These are phyloP conservation scores for Pichia sp. DNA, from an alignment of 1,139 yeast species.

Conservation along the genomic window DNA sequence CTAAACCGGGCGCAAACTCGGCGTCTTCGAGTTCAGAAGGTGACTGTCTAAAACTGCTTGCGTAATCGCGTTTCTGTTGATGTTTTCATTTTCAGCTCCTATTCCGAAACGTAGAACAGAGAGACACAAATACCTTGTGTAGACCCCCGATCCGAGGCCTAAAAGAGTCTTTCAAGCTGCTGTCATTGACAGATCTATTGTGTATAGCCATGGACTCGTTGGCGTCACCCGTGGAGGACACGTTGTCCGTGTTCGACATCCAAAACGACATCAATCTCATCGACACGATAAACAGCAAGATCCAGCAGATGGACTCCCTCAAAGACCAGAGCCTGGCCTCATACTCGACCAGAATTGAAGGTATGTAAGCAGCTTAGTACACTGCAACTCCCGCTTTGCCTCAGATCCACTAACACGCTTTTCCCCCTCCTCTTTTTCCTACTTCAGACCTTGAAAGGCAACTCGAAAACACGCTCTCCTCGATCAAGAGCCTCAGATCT, in stretches of 20 bases:
- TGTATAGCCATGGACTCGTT: conserved; percentile 22
- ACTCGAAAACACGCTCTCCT: conserved; percentile 21
- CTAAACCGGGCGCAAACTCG: too few relatives aligned
- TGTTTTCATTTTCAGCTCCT: too few relatives aligned
- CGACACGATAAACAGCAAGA: conserved; percentile 43
- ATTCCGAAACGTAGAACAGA: too few relatives aligned
- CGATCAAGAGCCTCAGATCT: conserved; percentile 22
- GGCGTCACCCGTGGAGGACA: conserved; percentile 24
- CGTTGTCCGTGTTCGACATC: conserved; percentile 45
- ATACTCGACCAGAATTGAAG: conserved; percentile 9
- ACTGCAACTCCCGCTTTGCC: too few relatives aligned
- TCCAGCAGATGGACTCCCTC: conserved; percentile 33
- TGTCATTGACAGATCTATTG: too few relatives aligned
- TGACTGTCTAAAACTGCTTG: too few relatives aligned
- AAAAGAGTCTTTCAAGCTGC: too few relatives aligned
- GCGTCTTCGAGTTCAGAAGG: too few relatives aligned
- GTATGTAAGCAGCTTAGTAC: background rate
- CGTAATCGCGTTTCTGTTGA: too few relatives aligned
- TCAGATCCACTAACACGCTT: background rate
- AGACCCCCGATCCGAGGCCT: too few relatives aligned
- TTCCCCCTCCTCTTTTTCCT: background rate
- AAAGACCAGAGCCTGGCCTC: conserved; percentile 20
- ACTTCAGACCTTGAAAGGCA: conserved; percentile 16
- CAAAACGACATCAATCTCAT: conserved; percentile 50
- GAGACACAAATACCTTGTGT: too few relatives aligned